Evolutionary conservation across 2,329 filamentous ascomycete species (phyloP), one percentile per base, ranked within the genome.

Genomic region (Rugonectria rugulosa): DNA sequence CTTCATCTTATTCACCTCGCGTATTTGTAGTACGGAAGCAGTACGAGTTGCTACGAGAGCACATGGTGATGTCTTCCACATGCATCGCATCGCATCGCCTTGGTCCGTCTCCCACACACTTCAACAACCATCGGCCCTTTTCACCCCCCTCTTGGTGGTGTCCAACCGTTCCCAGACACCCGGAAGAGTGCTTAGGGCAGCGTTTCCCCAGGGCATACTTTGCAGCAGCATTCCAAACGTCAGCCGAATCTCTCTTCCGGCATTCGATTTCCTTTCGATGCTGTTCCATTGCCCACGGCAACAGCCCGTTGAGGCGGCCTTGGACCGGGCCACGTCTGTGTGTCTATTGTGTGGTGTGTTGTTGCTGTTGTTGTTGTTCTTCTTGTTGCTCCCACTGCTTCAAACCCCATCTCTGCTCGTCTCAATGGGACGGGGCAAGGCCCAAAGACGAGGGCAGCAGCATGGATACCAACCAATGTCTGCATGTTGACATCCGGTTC

Each of bases 111-210:
- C 27, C 43, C 44, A 34, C 53, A n/a, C 53, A 45, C 38, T n/a
- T n/a, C n/a, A n/a, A n/a, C n/a, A n/a, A n/a, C n/a, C 40, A 51
- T 56, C 53, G 53, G 53, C 20, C 53, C 53, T 45, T 56, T 46
- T 56, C 14, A 20, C n/a, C n/a, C n/a, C n/a, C n/a, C n/a, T 54
- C 14, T 32, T 21, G 37, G 31, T 26, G 45, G 52, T 48, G 32
- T 15, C 40, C 27, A 32, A 19, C 23, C 17, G 52, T 55, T 31
- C 52, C 51, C n/a, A 48, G 34, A 26, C 38, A 38, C 38, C 45
- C 42, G 52, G 44, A 42, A 48, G 49, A 49, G 36, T 38, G n/a
- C n/a, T n/a, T n/a, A n/a, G n/a, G n/a, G n/a, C n/a, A n/a, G n/a
- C n/a, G n/a, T n/a, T n/a, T n/a, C n/a, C n/a, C n/a, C n/a, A n/a